Evolutionary conservation across 148 eudicot genomes (phyloP).

Genomic region (Simmondsia chinensis): DNA sequence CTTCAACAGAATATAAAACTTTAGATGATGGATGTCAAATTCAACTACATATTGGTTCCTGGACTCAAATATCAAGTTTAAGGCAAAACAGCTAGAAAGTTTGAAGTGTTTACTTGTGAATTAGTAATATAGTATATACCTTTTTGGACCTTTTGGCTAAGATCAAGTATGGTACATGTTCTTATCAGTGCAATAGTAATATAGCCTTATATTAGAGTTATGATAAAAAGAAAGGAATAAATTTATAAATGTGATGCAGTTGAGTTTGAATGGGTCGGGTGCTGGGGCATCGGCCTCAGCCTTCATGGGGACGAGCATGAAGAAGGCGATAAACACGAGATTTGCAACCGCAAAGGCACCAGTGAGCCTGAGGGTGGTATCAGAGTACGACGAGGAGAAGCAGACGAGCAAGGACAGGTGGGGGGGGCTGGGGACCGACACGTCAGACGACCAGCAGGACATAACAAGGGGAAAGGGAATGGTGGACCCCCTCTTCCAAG

Average conservation of each 20-base stretch:
- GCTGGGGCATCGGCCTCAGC: constrained; percentile 39
- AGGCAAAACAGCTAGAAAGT: no score
- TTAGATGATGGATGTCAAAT: no score
- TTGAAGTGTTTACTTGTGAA: no score
- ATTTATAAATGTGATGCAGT: constrained; percentile 25
- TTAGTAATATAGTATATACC: no score
- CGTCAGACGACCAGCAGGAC: constrained; percentile 78
- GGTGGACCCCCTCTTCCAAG: constrained; percentile 74
- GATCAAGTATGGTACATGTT: no score
- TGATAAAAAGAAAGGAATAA: no score
- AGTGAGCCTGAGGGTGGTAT: constrained; percentile 26
- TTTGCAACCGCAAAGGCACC: constrained; percentile 16
- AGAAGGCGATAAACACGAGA: constrained; percentile 34
- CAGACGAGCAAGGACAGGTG: constrained; percentile 54
- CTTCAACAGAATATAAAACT: no score
- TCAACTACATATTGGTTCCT: no score
- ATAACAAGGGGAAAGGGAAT: constrained; percentile 79
- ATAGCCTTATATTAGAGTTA: no score
- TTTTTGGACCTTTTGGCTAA: no score
- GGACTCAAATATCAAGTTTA: no score
- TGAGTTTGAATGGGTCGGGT: constrained; percentile 45
- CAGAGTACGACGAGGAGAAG: constrained; percentile 32
- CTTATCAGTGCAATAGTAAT: no score
- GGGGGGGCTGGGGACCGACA: constrained; percentile 42
- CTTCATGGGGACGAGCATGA: constrained; percentile 54